Evolutionary conservation across 179 eudicot species (phyloP).

Genomic region (Pouteria campechiana): DNA sequence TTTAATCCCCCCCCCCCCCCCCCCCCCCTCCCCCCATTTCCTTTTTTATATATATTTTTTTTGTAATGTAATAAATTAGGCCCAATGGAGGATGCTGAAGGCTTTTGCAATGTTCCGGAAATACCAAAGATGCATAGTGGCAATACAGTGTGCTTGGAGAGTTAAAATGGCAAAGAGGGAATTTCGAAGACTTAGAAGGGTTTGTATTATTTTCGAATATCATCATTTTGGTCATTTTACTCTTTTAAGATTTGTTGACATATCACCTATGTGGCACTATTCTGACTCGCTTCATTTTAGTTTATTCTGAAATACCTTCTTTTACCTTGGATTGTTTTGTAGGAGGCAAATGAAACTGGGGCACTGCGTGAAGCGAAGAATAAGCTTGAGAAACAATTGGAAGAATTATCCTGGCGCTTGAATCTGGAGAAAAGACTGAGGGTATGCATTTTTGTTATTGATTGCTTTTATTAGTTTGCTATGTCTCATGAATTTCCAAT

Average conservation of each 20-base stretch:
- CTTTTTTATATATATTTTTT: slow-evolving; percentile 4
- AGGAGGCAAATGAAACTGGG: slow-evolving; percentile 99
- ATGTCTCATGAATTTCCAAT: not conserved
- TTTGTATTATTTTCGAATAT: slow-evolving; percentile 11
- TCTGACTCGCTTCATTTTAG: not conserved
- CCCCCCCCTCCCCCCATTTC: not conserved
- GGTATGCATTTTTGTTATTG: slow-evolving; percentile 29
- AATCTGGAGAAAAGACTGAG: slow-evolving; percentile 80
- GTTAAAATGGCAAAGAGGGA: slow-evolving; percentile 64
- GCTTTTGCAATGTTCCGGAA: slow-evolving; percentile 46
- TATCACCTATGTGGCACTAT: not conserved
- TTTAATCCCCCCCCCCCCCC: not conserved
- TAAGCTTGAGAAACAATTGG: slow-evolving; percentile 92
- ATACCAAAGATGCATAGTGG: slow-evolving; percentile 58
- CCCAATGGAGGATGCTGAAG: slow-evolving; percentile 76
- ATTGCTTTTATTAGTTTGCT: not conserved
- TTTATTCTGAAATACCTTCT: not conserved
- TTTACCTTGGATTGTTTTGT: slow-evolving; percentile 1
- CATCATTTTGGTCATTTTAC: not conserved
- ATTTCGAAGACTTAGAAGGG: slow-evolving; percentile 69
- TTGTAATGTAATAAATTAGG: slow-evolving; percentile 25
- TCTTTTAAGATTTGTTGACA: not conserved
- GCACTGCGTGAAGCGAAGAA: slow-evolving; percentile 89
- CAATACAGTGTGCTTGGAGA: slow-evolving; percentile 85
- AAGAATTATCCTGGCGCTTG: slow-evolving; percentile 85